Evolutionary conservation across 352 stramenopile genomes (phyloP).

Genomic region (Globisporangium nagaii): DNA sequence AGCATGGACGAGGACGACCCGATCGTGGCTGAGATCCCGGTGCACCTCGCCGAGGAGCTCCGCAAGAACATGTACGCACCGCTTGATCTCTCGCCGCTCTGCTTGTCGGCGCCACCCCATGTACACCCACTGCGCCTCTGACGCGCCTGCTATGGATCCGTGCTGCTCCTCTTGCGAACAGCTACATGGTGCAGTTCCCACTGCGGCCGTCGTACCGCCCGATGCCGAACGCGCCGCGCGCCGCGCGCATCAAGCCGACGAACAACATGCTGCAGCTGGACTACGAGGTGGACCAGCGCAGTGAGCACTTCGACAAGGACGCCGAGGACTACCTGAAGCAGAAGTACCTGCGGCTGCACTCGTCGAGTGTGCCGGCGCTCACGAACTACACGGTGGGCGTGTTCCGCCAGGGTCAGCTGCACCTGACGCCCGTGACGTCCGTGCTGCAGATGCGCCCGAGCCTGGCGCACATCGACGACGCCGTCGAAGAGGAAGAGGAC

Average conservation of each 20-base stretch:
- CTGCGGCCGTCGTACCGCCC: conserved; percentile 71
- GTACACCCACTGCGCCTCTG: neutral
- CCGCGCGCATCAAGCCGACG: conserved; percentile 62
- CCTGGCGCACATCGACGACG: conserved; percentile 72
- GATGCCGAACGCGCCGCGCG: conserved; percentile 51
- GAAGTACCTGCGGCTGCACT: conserved; percentile 62
- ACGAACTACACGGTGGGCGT: conserved; percentile 78
- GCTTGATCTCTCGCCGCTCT: neutral
- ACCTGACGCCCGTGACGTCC: conserved; percentile 60
- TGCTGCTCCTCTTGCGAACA: conserved; percentile 12
- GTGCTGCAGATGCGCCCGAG: conserved; percentile 83
- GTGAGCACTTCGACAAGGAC: conserved; percentile 70
- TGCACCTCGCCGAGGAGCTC: conserved; percentile 71
- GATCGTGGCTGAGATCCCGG: conserved; percentile 77
- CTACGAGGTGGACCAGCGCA: conserved; percentile 65
- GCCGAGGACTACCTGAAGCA: conserved; percentile 80
- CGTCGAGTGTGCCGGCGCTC: conserved; percentile 48
- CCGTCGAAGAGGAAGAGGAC: conserved; percentile 57
- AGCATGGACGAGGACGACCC: conserved; percentile 57
- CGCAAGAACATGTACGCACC: conserved; percentile 65
- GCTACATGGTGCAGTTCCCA: conserved; percentile 77
- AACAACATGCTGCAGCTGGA: conserved; percentile 79
- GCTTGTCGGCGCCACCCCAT: neutral
- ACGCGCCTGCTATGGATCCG: neutral
- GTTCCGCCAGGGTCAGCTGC: conserved; percentile 75